Evolutionary conservation across 352 stramenopile genomes (phyloP), one percentile per base, ranked within the genome.

Genomic region (Phytophthora quininea): DNA sequence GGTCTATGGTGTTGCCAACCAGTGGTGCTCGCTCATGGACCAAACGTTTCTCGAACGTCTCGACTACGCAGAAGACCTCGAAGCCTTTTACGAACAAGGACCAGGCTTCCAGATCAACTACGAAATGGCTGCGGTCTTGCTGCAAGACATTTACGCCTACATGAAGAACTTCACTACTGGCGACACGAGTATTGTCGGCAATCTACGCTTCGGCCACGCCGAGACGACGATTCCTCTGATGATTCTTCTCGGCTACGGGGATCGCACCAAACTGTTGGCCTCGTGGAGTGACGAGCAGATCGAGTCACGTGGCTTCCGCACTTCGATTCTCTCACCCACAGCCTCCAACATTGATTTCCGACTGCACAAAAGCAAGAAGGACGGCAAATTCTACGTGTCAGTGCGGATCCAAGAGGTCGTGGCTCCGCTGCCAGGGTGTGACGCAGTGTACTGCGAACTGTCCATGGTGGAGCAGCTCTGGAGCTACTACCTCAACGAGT

Each of bases 271-370:
- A 12, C 67, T 92, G 12, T 51, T 59, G 4, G 73, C 84, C 1
- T 70, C 67, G 14, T 79, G 67, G 45, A 76, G 54, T 2, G 51
- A 76, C 14, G 40, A 74, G 4, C 60, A 78, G 62, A 88, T 91
- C 62, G 52, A 77, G 9, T 42, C 48, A 1, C 74, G 86, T n/a
- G 54, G 67, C 27, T 92, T 91, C 53, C 81, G 84, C 15, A 81
- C 82, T 27, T 88, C 86, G 0, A 58, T 66, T 35, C 59, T 84
- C 3, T 81, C 84, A n/a, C 84, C 86, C 3, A 91, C 91, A n/a
- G 82, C 73, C 3, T 80, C 80, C 15, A 92, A 94, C 67, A 73
- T 94, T 37, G 83, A 88, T 51, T 92, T 95, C 62, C 81, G 83
- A 3, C 51, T 94, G 38, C 89, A 79, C 65, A 62, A 71, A 30